A percentile compares a stretch with the other conserved stretches of the same genome.
These are phyloP conservation scores for Heracleum sosnowskyi DNA, from an alignment of 129 eudicot genomes.

Conservation along the genomic window DNA sequence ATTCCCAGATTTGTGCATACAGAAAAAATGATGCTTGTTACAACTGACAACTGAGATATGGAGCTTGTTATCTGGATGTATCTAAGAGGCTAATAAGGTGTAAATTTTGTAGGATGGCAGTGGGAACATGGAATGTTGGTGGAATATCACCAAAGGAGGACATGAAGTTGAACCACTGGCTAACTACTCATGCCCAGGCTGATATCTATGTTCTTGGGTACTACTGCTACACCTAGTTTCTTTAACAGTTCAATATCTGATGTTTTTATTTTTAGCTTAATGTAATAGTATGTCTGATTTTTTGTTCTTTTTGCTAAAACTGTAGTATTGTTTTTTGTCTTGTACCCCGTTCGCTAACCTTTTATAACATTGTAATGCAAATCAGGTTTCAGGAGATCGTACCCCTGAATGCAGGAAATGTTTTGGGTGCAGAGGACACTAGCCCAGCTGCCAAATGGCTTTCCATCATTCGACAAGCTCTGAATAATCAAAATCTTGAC, in stretches of 20 bases:
- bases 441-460: constrained; percentile 76
- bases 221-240: not conserved
- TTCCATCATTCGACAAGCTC: constrained; percentile 53
- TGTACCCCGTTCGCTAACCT: not conserved
- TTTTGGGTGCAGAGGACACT: constrained; percentile 75
- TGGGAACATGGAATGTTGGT: constrained; percentile 96
- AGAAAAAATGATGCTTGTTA: not conserved
- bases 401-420: constrained; percentile 83
- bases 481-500: constrained; percentile 30
- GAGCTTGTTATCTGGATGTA: not conserved
- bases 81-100: not conserved
- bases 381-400: constrained; percentile 94
- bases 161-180: constrained; percentile 54
- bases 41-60: not conserved
- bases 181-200: constrained; percentile 51
- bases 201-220: constrained; percentile 88
- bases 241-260: not conserved
- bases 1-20: not conserved
- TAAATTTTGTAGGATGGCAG: constrained; percentile 51
- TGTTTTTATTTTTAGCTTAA: not conserved
- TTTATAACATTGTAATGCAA: constrained; percentile 6
- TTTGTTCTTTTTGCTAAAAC: not conserved
- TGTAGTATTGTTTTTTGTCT: not conserved
- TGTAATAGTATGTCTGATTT: not conserved
- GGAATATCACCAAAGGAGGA: constrained; percentile 65